Evolutionary conservation across 208 protist genomes (phyloP).

Genomic region (Acanthamoeba lenticulata): DNA sequence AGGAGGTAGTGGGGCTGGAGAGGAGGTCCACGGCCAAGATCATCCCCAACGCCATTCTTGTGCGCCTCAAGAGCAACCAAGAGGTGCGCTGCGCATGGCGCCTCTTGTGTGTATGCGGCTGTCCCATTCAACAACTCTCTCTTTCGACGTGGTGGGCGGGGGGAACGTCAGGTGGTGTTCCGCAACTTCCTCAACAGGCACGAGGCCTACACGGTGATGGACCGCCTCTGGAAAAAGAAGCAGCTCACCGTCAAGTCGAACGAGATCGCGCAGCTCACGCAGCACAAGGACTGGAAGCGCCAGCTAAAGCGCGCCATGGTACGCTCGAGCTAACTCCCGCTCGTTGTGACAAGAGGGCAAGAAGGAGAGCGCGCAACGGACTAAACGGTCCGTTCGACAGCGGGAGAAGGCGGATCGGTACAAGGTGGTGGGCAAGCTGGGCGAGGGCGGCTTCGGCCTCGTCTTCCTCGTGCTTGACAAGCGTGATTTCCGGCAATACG

Average conservation of each 20-base stretch:
- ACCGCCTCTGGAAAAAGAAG: slow-evolving; percentile 28
- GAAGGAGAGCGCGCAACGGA: background rate
- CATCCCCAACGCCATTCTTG: slow-evolving; percentile 24
- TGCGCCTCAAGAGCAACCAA: background rate
- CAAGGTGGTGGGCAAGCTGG: slow-evolving; percentile 29
- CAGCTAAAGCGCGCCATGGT: slow-evolving; percentile 31
- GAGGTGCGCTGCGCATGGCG: background rate
- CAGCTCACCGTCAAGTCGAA: background rate
- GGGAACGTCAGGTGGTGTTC: slow-evolving; percentile 33
- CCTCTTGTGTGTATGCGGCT: background rate
- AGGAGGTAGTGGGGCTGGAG: background rate
- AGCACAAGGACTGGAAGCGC: slow-evolving; percentile 17
- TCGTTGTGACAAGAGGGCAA: background rate
- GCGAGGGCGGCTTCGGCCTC: background rate
- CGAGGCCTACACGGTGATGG: slow-evolving; percentile 46
- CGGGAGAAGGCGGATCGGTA: background rate
- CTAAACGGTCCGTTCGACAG: background rate
- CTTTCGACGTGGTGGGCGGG: too few species aligned
- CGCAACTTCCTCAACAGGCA: slow-evolving; percentile 38
- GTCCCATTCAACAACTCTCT: too few species aligned
- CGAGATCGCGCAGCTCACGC: slow-evolving; percentile 15
- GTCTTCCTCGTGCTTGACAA: slow-evolving; percentile 18
- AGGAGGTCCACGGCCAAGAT: background rate
- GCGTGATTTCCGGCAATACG: slow-evolving; percentile 18
- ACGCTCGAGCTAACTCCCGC: background rate